Percentiles rank a stretch among this genome's conserved stretches.
Evolutionary conservation across 306 rosid genomes (phyloP).

Genomic region (Leucaena leucocephala): DNA sequence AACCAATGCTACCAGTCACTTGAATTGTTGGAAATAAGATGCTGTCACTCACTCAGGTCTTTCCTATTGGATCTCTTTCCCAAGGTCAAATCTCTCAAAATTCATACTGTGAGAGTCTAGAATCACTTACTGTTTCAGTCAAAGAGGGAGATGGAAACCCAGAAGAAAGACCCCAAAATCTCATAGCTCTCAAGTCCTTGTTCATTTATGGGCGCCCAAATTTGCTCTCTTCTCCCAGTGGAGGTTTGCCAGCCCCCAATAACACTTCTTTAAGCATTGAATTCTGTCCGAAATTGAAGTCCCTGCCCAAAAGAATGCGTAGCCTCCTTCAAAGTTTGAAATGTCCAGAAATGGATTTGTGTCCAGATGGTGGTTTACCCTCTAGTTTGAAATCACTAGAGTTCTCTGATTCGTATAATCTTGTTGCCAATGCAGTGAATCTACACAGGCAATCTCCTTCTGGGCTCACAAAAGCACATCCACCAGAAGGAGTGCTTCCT

Average conservation of each 20-base stretch:
- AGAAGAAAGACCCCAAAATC: neutral
- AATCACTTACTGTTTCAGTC: constrained; percentile 8
- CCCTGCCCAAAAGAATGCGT: neutral
- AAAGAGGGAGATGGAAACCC: neutral
- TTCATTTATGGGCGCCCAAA: constrained; percentile 4
- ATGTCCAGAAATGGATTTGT: neutral
- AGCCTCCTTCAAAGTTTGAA: neutral
- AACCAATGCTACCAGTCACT: neutral
- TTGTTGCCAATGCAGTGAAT: neutral
- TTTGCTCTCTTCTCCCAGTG: constrained; percentile 2
- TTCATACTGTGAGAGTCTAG: neutral
- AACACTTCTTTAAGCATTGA: neutral
- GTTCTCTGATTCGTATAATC: neutral
- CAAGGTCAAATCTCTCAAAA: constrained; percentile 5
- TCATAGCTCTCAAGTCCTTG: neutral
- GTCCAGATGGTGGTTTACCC: constrained; percentile 11
- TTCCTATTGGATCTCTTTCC: constrained; percentile 34
- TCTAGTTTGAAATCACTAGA: neutral
- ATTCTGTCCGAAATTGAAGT: neutral
- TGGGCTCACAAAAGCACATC: neutral
- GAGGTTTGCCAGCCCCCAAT: constrained; percentile 1
- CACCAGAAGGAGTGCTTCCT: neutral
- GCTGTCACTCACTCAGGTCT: constrained; percentile 22
- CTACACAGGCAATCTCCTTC: neutral
- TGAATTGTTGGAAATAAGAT: neutral